Conservation (phyloP, 208 protist species). For the Crithidia thermophila region DNA sequence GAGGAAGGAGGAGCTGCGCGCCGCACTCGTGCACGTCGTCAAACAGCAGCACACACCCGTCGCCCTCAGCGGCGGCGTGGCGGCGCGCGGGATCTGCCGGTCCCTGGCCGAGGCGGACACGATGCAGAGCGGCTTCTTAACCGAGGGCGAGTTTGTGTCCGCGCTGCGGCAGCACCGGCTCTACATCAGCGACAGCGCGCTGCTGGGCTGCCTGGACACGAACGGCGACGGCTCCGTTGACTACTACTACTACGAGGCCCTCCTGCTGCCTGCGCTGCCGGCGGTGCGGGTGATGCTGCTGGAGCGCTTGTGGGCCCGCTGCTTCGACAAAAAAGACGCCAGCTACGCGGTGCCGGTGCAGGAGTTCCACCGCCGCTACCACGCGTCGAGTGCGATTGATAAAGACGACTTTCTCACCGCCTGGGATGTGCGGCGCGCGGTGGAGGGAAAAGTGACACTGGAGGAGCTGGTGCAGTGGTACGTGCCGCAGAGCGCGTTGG, state of each 20-base stretch:
- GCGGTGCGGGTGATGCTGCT: slow-evolving; percentile 72
- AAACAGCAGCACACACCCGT: slow-evolving; percentile 39
- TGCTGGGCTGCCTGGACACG: slow-evolving; percentile 68
- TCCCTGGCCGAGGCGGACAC: slow-evolving; percentile 43
- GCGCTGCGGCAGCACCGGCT: slow-evolving; percentile 66
- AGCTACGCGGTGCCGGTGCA: slow-evolving; percentile 54
- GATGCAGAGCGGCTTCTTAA: slow-evolving; percentile 47
- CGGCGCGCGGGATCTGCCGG: slow-evolving; percentile 41
- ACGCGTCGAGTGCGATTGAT: slow-evolving; percentile 61
- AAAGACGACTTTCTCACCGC: slow-evolving; percentile 73
- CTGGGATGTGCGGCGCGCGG: slow-evolving; percentile 77
- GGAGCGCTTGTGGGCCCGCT: slow-evolving; percentile 67
- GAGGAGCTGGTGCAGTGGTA: slow-evolving; percentile 83
- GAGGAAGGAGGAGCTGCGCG: slow-evolving; percentile 29
- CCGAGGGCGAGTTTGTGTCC: slow-evolving; percentile 39
- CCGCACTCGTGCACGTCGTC: slow-evolving; percentile 48
- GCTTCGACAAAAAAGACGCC: slow-evolving; percentile 60
- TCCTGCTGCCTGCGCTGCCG: slow-evolving; percentile 55
- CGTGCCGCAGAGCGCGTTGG: slow-evolving; percentile 48
- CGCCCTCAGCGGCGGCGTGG: slow-evolving; percentile 38
- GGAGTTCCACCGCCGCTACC: slow-evolving; percentile 59
- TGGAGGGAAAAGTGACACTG: slow-evolving; percentile 44
- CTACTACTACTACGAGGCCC: slow-evolving; percentile 60
- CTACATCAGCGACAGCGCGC: slow-evolving; percentile 53
- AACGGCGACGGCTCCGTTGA: slow-evolving; percentile 77